These are phyloP conservation scores for Fagopyrum esculentum DNA, from an alignment of 148 eudicot species.

Conservation along the genomic window DNA sequence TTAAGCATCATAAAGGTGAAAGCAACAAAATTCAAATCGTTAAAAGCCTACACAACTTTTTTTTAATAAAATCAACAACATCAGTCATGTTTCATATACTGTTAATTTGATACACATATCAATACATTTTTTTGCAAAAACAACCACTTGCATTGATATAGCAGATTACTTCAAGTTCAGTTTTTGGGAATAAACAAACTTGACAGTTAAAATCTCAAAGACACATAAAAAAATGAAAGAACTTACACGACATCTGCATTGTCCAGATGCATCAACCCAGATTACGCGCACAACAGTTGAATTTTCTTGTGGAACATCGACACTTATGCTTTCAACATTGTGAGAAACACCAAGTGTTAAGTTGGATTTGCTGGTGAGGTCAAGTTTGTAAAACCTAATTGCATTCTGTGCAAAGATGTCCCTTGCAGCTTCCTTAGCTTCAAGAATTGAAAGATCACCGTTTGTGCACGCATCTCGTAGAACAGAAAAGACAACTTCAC, in stretches of 20 bases:
- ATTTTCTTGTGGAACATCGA: slow-evolving; percentile 31
- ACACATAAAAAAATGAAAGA: background rate
- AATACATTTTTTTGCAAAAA: background rate
- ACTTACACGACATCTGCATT: slow-evolving; percentile 91
- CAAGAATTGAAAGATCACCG: slow-evolving; percentile 80
- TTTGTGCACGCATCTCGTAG: slow-evolving; percentile 70
- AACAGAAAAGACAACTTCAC: slow-evolving; percentile 80
- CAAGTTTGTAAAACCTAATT: slow-evolving; percentile 59
- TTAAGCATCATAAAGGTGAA: background rate
- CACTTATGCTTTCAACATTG: slow-evolving; percentile 17
- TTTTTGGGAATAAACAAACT: background rate
- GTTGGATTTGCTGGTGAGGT: slow-evolving; percentile 19
- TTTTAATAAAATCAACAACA: background rate
- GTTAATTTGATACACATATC: background rate
- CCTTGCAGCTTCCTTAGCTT: slow-evolving; percentile 75
- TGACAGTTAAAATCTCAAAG: background rate
- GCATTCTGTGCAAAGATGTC: slow-evolving; percentile 83
- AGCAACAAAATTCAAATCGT: background rate
- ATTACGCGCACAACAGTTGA: slow-evolving; percentile 56
- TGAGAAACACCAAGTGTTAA: slow-evolving; percentile 18
- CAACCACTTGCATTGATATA: background rate
- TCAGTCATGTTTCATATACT: background rate
- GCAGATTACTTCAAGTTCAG: background rate
- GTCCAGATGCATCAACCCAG: slow-evolving; percentile 94
- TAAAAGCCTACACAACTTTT: background rate